Conservation (phyloP, 345 rosid genomes). For the Odontarrhena argentea region DNA sequence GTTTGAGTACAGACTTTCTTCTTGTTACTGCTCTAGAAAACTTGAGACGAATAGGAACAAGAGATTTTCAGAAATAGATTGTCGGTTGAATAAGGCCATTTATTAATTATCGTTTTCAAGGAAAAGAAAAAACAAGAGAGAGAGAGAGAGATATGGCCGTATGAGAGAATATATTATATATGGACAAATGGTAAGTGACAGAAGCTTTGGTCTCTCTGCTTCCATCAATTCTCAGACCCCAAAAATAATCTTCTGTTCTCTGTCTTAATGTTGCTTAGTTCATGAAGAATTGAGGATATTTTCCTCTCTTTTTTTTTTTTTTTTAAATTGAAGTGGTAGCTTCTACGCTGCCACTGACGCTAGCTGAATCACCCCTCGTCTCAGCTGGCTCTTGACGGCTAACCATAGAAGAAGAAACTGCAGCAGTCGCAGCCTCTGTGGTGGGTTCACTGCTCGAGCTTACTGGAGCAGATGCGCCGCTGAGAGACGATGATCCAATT, state of each 20-base stretch:
- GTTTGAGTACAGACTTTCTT: too few relatives aligned
- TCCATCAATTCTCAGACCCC: conserved; percentile 41
- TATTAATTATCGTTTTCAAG: conserved; percentile 35
- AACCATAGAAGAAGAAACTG: conserved; percentile 27
- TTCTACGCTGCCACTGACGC: conserved; percentile 41
- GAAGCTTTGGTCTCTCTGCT: conserved; percentile 44
- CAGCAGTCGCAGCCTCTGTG: conserved; percentile 49
- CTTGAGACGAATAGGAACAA: background rate
- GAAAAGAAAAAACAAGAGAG: background rate
- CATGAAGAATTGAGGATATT: conserved; percentile 34
- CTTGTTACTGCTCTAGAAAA: background rate
- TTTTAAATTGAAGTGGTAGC: conserved; percentile 39
- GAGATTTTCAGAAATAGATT: conserved; percentile 8
- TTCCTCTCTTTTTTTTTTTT: background rate
- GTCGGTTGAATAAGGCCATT: conserved; percentile 42
- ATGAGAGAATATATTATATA: conserved; percentile 38
- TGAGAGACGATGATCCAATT: conserved; percentile 61
- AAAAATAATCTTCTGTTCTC: conserved; percentile 41
- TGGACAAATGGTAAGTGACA: conserved; percentile 40
- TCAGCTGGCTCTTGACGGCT: conserved; percentile 51
- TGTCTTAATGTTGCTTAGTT: conserved; percentile 37
- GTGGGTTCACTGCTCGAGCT: conserved; percentile 57
- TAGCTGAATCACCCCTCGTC: conserved; percentile 50
- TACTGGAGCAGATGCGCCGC: conserved; percentile 50
- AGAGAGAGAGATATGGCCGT: conserved; percentile 33